Evolutionary conservation across 2,329 filamentous ascomycete species (phyloP), one percentile per base, ranked within the genome.

Genomic region (Beauveria scarabaeidicola): DNA sequence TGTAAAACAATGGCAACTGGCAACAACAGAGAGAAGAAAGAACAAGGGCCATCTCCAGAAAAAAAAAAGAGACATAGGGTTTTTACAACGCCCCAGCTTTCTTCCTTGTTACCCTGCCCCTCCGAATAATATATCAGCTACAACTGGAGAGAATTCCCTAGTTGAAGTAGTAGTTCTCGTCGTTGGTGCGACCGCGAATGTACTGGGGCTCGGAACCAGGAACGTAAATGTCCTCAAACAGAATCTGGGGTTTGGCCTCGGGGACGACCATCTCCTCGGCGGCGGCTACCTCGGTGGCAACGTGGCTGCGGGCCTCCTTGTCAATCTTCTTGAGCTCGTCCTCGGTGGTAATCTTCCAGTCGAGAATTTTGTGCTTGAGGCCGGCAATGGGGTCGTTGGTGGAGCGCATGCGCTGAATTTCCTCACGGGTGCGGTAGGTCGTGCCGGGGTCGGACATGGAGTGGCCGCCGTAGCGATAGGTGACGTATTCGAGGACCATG

Each of bases 391-490:
- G 91, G 79, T 99, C 94, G 79, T 97, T 90, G 78, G 94, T 99
- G 69, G 89, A 95, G 72, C 94, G 90, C 94, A 99, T 99, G 77
- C 93, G 92, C 83, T 97, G 93, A 73, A 99, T 96, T 81, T 99
- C 94, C 82, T 99, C 94, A 78, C 94, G 91, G 68, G 93, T 97
- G 76, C 92, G 89, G 88, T 99, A 99, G 70, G 94, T 97, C 76
- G 94, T 99, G 75, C 94, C 94, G 62, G 94, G 94, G 77, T 99
- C 94, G 72, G 93, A 97, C 94, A 99, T 99, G 79, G 91, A 97
- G 87, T 99, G 94, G 68, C 94, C 94, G 74, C 94, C 94, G 77
- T 99, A 99, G 72, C 94, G 87, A 88, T 99, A 99, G 69, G 94
- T 99, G 72, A 99, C 92, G 77, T 96, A 99, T 81, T 99, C 94